Conservation (phyloP, 177 flowering plant genomes). For the Vitis hybrid region DNA sequence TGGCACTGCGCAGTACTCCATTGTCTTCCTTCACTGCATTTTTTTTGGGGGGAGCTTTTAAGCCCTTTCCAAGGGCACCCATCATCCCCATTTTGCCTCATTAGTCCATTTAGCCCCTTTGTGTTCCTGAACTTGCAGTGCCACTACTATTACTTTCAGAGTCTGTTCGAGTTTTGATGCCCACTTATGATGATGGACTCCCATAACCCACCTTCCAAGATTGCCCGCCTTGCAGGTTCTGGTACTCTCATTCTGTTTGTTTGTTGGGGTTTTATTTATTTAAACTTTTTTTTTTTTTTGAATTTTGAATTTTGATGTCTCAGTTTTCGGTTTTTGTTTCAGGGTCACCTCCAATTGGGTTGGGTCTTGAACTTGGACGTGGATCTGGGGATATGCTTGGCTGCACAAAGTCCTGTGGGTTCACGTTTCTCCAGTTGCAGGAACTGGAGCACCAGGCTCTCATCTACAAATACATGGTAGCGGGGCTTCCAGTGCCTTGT, state of each 20-base stretch:
- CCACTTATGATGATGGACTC: slow-evolving; percentile 2
- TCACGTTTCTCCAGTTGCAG: slow-evolving; percentile 52
- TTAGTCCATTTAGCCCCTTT: background rate
- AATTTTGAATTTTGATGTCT: background rate
- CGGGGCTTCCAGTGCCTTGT: slow-evolving; percentile 47
- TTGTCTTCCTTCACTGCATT: background rate
- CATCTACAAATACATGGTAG: slow-evolving; percentile 50
- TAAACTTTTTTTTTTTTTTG: background rate
- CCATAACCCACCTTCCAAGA: slow-evolving; percentile 7
- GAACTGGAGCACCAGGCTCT: slow-evolving; percentile 60
- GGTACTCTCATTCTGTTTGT: background rate
- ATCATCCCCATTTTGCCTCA: too few relatives aligned
- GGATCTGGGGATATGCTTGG: background rate
- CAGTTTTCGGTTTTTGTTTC: background rate
- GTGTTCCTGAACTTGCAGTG: background rate
- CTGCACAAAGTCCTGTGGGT: slow-evolving; percentile 13
- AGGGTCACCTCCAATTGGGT: slow-evolving; percentile 15
- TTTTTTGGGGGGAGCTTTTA: background rate
- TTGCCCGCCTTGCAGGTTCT: slow-evolving; percentile 4
- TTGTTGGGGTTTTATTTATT: background rate
- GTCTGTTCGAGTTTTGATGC: background rate
- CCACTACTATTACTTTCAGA: background rate
- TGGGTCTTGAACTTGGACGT: slow-evolving; percentile 19
- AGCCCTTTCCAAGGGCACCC: too few relatives aligned
- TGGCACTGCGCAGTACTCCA: background rate